Evolutionary conservation across 2,329 filamentous ascomycete genomes (phyloP).

Genomic region (Alternaria sp.): DNA sequence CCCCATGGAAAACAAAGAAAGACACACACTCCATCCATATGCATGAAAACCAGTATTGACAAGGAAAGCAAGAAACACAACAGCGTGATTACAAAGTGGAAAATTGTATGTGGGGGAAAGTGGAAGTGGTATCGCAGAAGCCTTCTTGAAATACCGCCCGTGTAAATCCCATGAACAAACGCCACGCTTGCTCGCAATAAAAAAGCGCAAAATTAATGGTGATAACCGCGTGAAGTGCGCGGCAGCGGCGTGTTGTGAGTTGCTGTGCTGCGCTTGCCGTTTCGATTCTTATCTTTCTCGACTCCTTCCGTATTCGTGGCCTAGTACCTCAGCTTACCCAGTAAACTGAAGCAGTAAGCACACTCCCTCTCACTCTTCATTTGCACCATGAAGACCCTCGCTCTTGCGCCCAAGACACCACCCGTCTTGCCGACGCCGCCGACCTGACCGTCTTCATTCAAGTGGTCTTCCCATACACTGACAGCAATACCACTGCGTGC

Average conservation of each 20-base stretch:
- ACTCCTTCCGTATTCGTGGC: not conserved
- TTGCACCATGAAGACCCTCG: slow-evolving; percentile 70
- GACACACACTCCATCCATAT: slow-evolving; percentile 2
- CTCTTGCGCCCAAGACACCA: slow-evolving; percentile 61
- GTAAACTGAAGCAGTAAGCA: slow-evolving; percentile 56
- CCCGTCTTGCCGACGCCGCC: slow-evolving; percentile 65
- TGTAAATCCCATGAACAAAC: not conserved
- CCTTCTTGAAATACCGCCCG: not conserved
- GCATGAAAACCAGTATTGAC: not conserved
- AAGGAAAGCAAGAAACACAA: not conserved
- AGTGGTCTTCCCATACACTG: slow-evolving; percentile 77
- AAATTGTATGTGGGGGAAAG: not conserved
- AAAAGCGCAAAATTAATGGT: not conserved
- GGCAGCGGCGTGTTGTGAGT: not conserved
- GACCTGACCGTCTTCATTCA: slow-evolving; percentile 59
- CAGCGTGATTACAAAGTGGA: not conserved
- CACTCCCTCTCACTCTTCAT: slow-evolving; percentile 56
- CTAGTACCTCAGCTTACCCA: slow-evolving; percentile 58
- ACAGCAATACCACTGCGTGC: slow-evolving; percentile 87
- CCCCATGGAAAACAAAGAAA: not conserved
- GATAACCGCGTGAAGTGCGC: too few species aligned
- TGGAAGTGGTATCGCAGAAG: slow-evolving; percentile 2
- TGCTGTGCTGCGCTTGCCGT: not conserved
- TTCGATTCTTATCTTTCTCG: not conserved
- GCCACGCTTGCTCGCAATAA: not conserved